Evolutionary conservation across 805 yeast genomes (phyloP).

Genomic region (Starmerella etchellsii): DNA sequence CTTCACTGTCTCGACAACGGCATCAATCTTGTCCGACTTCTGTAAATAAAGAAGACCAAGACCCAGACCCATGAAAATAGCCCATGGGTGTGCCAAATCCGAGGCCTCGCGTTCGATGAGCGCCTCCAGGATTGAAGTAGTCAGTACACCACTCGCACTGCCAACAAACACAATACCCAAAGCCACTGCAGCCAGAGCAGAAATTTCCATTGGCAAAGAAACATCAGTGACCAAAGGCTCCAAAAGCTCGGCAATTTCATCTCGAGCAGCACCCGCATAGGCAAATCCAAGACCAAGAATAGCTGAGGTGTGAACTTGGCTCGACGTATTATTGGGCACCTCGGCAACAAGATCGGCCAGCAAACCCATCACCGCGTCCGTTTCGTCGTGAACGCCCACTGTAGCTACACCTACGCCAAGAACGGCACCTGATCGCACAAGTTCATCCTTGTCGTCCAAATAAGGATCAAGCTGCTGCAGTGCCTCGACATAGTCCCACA

Average conservation of each 20-base stretch:
- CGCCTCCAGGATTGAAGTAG: constrained; percentile 83
- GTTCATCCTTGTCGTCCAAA: constrained; percentile 66
- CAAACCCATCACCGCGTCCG: constrained; percentile 79
- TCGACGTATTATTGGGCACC: constrained; percentile 21
- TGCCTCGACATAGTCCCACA: constrained; percentile 86
- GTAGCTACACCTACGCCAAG: constrained; percentile 90
- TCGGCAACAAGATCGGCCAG: constrained; percentile 67
- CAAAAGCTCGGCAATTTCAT: constrained; percentile 62
- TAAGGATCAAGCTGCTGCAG: constrained; percentile 81
- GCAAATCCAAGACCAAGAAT: constrained; percentile 88
- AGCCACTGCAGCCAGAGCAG: constrained; percentile 78
- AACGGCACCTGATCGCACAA: constrained; percentile 83
- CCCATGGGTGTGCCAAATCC: constrained; percentile 76
- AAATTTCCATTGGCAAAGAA: constrained; percentile 59
- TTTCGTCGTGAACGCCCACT: constrained; percentile 88
- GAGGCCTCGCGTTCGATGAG: constrained; percentile 68
- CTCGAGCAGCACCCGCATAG: constrained; percentile 86
- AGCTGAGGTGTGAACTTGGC: constrained; percentile 57
- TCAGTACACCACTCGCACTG: constrained; percentile 85
- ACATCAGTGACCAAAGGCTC: constrained; percentile 74
- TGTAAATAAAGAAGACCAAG: constrained; percentile 86
- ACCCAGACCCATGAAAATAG: constrained; percentile 81
- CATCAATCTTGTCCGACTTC: constrained; percentile 84
- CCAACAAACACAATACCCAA: constrained; percentile 93
- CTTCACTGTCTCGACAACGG: constrained; percentile 76